Conservation (phyloP, 495 filamentous ascomycete species). For the Aspergillus saccharolyticus region DNA sequence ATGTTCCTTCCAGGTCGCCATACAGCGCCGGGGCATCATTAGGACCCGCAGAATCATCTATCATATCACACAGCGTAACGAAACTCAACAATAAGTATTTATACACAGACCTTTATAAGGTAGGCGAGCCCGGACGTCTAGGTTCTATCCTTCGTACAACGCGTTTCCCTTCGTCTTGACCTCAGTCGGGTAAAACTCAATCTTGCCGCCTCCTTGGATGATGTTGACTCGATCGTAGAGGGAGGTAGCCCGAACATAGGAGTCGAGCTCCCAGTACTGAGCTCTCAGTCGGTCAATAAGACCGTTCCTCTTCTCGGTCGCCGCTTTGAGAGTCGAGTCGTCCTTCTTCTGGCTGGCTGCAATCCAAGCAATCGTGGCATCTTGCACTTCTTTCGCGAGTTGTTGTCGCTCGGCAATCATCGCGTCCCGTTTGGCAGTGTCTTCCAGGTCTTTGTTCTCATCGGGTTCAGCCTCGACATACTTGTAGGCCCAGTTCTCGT, state of each 20-base stretch:
- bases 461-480: constrained; percentile 67
- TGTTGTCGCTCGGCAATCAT: constrained; percentile 54
- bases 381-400: constrained; percentile 66
- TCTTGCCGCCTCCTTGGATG: constrained; percentile 56
- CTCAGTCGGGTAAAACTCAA: constrained; percentile 60
- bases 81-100: neutral
- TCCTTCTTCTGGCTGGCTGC: constrained; percentile 43
- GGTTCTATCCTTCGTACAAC: neutral
- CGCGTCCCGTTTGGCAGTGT: constrained; percentile 56
- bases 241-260: constrained; percentile 66
- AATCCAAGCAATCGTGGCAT: constrained; percentile 67
- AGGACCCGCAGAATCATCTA: neutral
- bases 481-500: constrained; percentile 71
- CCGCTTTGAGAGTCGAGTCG: constrained; percentile 35
- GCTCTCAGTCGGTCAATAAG: constrained; percentile 57
- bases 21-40: neutral
- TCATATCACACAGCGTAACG: neutral
- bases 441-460: constrained; percentile 69
- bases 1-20: neutral
- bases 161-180: constrained; percentile 21
- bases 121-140: neutral
- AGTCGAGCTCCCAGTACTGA: constrained; percentile 83
- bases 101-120: neutral
- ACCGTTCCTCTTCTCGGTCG: constrained; percentile 52
- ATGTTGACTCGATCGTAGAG: constrained; percentile 72